phyloP scores from a whole-genome alignment of 2,329 filamentous ascomycete genomes.

The Tolypocladium inflatum region DNA sequence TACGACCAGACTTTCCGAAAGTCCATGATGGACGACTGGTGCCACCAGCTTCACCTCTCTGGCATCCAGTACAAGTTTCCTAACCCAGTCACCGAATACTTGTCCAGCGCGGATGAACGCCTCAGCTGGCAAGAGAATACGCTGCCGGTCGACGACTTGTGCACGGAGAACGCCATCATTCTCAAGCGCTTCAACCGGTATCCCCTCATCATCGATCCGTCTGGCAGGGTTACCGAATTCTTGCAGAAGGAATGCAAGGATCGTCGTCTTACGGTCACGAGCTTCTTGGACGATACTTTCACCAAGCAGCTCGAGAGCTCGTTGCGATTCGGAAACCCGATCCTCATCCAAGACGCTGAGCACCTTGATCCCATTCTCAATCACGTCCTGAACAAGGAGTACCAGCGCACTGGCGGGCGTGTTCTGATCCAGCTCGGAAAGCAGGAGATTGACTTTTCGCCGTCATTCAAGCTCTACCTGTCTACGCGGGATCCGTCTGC shows the following conservation, averaged over 20 bases:
- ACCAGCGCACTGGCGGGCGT: conserved; percentile 95
- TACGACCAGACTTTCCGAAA: conserved; percentile 98
- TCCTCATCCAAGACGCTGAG: conserved; percentile 96
- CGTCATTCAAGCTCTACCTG: conserved; percentile 88
- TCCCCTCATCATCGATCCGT: conserved; percentile 95
- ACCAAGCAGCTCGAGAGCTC: conserved; percentile 97
- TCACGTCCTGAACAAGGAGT: conserved; percentile 98
- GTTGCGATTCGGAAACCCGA: conserved; percentile 93
- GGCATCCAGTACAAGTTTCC: conserved; percentile 87
- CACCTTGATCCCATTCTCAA: conserved; percentile 95
- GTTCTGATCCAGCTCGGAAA: conserved; percentile 97
- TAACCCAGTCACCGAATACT: conserved; percentile 90
- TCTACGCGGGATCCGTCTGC: conserved; percentile 95
- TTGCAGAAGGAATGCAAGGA: conserved; percentile 91
- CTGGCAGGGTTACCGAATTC: conserved; percentile 89
- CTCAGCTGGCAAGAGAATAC: conserved; percentile 91
- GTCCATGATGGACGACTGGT: conserved; percentile 95
- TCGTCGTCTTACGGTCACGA: conserved; percentile 87
- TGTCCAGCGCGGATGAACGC: conserved; percentile 92
- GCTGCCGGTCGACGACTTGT: conserved; percentile 90
- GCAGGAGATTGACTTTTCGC: conserved; percentile 98
- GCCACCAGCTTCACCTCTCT: conserved; percentile 86
- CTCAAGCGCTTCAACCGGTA: conserved; percentile 97
- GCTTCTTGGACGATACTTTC: conserved; percentile 95
- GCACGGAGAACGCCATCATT: conserved; percentile 97